Base-by-base conservation (phyloP, 2,329 filamentous ascomycete genomes). In the Xylariaceae sp. region DNA sequence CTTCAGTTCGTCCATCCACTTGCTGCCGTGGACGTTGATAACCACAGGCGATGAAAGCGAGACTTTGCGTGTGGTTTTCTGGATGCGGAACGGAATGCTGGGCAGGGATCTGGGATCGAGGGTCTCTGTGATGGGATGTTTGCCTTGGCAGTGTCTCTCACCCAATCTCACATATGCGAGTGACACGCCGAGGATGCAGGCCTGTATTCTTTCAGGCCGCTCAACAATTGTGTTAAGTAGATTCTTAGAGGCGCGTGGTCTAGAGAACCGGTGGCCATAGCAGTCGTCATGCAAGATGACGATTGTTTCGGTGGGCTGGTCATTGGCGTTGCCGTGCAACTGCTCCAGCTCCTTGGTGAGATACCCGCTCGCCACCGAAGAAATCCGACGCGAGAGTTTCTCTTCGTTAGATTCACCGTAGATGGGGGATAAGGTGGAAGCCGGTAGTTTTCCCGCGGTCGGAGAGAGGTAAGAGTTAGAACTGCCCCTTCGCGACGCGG, bases 1-100 rank as follows among this genome's bases (percentile, higher is more conserved):
- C 73, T 87, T 88, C 53, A 99, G 76, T 71, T 97, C 93, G 55
- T 89, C 85, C 92, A 97, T 97, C 93, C 93, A 97, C 64, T 89
- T 89, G 2, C 79, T 81, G 0, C 93, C 93, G 75, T 99, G 94
- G 0, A 99, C 92, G 71, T 93, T 91, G 5, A 90, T 93, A 5
- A 97, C 92, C 0, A 87, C 87, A 2, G 85, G 81, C 2, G 91
- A 90, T 15, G 82, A 83, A 37, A 99, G 79, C 4, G 89, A 77
- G 56, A 97, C 74, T 5, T 79, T 81, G 8, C 94, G 83, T 6
- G 81, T 80, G 0, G 92, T 94, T 74, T 92, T 96, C 61, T 85
- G 84, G 66, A 99, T 95, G 62, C 85, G 85, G 72, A 97, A 97
- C 0, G 92, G 92, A 17, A 88, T 82, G 55, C 77, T 80, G 49